Evolutionary conservation across 768 basidiomycete species (phyloP), one percentile per base, ranked within the genome.

Genomic region (Macrocybe gigantea): DNA sequence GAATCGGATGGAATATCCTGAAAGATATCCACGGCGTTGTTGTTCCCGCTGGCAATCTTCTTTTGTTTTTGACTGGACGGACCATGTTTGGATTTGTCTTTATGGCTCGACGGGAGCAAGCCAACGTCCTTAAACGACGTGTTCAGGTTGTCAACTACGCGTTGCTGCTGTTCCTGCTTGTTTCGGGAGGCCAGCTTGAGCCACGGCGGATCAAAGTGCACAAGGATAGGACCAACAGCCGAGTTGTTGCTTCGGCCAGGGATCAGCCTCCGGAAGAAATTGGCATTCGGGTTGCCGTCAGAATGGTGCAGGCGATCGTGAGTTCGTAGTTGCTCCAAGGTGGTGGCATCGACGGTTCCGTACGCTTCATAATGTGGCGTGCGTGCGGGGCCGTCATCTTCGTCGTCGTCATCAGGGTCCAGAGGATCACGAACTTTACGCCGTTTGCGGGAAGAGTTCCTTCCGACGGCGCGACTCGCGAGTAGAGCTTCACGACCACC

Each of bases 91-190:
- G 55, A 40, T 44, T 56, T 64, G 53, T 61, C 66, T 49, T 64
- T 67, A 31, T 65, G 67, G 10, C 64, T 72, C 1, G 82, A 75
- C 12, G 88, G 87, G 12, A 91, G 62, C 11, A 92, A 61, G 4
- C 88, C 88, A 22, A 90, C 88, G 45, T 85, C 86, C 62, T 82
- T 80, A 69, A 92, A 91, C 3, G 86, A 88, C 50, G 76, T 75
- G 51, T 83, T 83, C 29, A 92, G 64, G 53, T 81, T 83, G 47
- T 78, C 76, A 45, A 88, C 79, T 29, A 84, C 79, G 42, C 79
- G 76, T 56, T 82, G 78, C 9, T 80, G 76, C 50, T 82, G 78
- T 59, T 90, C 88, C 48, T 81, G 78, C 60, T 79, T 77, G 39
- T 74, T 73, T 38, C 85, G 77, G 2, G 81, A 75, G 6, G 80